These are phyloP conservation scores for Candida ipomoeae DNA, from an alignment of 805 yeast genomes.

Conservation along the genomic window DNA sequence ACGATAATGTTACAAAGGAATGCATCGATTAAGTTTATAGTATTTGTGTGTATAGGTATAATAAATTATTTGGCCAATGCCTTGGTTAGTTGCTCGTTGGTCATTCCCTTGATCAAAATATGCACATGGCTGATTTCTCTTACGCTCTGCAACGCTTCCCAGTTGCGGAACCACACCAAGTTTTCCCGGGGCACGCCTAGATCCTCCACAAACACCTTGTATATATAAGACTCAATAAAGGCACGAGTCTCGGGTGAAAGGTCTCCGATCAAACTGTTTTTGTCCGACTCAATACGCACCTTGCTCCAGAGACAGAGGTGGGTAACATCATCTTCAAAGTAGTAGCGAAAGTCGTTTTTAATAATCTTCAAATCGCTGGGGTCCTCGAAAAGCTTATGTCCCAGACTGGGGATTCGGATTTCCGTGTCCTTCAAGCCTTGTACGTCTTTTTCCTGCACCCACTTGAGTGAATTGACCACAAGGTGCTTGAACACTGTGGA, in stretches of 20 bases:
- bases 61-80: conserved; percentile 5
- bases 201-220: conserved; percentile 45
- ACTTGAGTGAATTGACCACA: conserved; percentile 43
- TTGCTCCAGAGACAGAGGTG: conserved; percentile 72
- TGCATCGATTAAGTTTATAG: too few relatives aligned
- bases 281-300: conserved; percentile 49
- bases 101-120: conserved; percentile 47
- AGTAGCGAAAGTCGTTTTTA: conserved; percentile 64
- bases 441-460: conserved; percentile 40
- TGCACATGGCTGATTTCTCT: conserved; percentile 67
- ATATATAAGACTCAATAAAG: conserved; percentile 43
- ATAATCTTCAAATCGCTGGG: conserved; percentile 43
- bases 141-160: conserved; percentile 67
- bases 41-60: too few relatives aligned
- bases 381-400: conserved; percentile 40
- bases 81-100: conserved; percentile 16
- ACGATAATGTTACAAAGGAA: too few relatives aligned
- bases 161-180: conserved; percentile 67
- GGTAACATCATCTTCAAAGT: conserved; percentile 45
- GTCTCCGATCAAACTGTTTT: conserved; percentile 47
- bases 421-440: conserved; percentile 15
- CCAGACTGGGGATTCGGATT: conserved; percentile 22
- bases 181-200: conserved; percentile 38
- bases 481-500: conserved; percentile 47
- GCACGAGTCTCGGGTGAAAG: conserved; percentile 40